phyloP scores from a whole-genome alignment of 2,329 filamentous ascomycete species.

The Colletotrichum shisoi region DNA sequence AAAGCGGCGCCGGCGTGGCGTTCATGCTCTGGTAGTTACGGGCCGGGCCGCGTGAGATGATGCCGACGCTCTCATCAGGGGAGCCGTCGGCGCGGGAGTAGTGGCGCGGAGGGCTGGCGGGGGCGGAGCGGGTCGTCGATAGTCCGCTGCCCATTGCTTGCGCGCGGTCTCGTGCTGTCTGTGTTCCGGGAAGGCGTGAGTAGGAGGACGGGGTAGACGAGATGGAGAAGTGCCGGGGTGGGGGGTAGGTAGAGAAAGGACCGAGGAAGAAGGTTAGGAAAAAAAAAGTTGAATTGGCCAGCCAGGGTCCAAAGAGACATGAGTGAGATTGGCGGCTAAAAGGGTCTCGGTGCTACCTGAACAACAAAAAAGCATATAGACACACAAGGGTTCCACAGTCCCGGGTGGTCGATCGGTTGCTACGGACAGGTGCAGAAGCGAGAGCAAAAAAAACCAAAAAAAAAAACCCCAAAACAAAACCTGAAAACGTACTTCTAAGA shows the following conservation, averaged over 20 bases:
- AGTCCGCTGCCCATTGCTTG: conserved; percentile 49
- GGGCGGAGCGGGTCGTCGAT: conserved; percentile 38
- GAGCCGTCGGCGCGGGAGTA: conserved; percentile 40
- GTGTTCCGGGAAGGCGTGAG: conserved; percentile 24
- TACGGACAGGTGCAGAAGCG: conserved; percentile 21
- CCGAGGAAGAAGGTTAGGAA: neutral
- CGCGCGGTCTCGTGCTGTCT: conserved; percentile 56
- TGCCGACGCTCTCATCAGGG: conserved; percentile 55
- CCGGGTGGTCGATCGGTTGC: conserved; percentile 6
- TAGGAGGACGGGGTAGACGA: neutral
- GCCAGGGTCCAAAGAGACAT: conserved; percentile 4
- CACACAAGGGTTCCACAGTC: neutral
- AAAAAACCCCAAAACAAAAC: too few relatives aligned
- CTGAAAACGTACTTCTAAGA: conserved; percentile 55
- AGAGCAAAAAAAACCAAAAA: neutral
- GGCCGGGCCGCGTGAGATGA: conserved; percentile 48
- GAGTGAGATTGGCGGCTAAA: conserved; percentile 13
- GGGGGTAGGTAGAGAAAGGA: neutral
- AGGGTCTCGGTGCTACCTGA: neutral
- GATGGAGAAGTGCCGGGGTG: neutral
- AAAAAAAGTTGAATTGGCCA: conserved; percentile 1
- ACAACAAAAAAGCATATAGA: too few relatives aligned
- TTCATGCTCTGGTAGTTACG: conserved; percentile 54
- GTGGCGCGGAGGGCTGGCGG: conserved; percentile 38
- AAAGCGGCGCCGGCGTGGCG: conserved; percentile 39